phyloP scores from a whole-genome alignment of 768 basidiomycete species.

The Auricularia sp. region DNA sequence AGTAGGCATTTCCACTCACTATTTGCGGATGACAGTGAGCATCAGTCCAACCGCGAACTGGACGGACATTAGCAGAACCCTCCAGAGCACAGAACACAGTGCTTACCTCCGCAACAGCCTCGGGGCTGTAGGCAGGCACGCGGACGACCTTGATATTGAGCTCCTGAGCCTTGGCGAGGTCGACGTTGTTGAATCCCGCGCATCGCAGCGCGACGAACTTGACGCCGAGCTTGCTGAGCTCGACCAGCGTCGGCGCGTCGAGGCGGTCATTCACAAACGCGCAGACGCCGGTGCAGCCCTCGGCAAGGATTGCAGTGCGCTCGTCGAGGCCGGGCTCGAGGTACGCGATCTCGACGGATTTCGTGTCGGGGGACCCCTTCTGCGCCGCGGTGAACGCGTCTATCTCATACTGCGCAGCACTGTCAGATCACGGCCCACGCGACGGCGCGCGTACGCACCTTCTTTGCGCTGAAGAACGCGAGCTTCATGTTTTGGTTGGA shows the following conservation, averaged over 20 bases:
- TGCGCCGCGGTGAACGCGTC: constrained; percentile 8
- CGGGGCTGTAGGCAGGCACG: constrained; percentile 15
- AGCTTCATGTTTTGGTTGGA: constrained; percentile 5
- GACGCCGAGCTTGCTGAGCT: constrained; percentile 9
- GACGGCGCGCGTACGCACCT: constrained; percentile 5
- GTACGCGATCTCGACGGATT: constrained; percentile 8
- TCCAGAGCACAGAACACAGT: background rate
- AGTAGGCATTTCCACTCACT: constrained; percentile 6
- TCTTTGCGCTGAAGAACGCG: constrained; percentile 13
- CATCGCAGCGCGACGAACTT: constrained; percentile 10
- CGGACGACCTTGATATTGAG: constrained; percentile 11
- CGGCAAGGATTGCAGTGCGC: constrained; percentile 8
- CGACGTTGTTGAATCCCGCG: constrained; percentile 9
- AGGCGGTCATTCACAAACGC: constrained; percentile 14
- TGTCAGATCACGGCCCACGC: background rate
- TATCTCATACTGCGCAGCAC: constrained; percentile 9
- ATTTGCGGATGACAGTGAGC: constrained; percentile 14
- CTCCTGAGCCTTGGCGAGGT: constrained; percentile 11
- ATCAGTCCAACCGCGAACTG: constrained; percentile 16
- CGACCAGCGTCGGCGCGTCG: constrained; percentile 8
- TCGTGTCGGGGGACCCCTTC: background rate
- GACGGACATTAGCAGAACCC: background rate
- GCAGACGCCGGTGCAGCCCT: constrained; percentile 11
- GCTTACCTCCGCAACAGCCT: constrained; percentile 12
- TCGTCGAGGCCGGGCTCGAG: constrained; percentile 8